Base-by-base conservation (phyloP, 169 alveolate species). In the Eimeria praecox region DNA sequence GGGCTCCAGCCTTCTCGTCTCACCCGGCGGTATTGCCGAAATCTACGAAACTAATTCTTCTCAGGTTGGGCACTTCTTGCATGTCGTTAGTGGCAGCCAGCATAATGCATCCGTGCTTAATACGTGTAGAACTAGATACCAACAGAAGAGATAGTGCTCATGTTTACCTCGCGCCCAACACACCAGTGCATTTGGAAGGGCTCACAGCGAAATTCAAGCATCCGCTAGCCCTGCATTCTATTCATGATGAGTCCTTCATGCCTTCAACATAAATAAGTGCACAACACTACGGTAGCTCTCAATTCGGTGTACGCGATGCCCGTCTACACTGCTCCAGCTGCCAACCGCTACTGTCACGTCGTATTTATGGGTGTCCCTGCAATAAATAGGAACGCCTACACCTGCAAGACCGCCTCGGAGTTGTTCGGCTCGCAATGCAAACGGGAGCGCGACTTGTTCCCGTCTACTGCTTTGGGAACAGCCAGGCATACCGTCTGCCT, bases 11-110 rank as follows among this genome's bases (percentile, higher is more conserved):
- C 73, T 92, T 3, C 88, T 92, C 62, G 59, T 92, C n/a, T 92
- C 96, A 1, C 96, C 96, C 62, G 96, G 96, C n/a, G 96, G 96
- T 30, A 92, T 92, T 24, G 96, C 93, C 9, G 96, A 92, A 64
- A 92, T 92, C 56, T 92, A 92, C 87, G 90, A 87, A 16, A 87
- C 87, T 38, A 71, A 78, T 59, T 66, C 78, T 56, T 71, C 78
- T 8, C 33, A 71, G 77, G 95, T 92, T n/a, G 9, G 24, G 46
- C 78, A 69, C 0, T 69, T 33, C 4, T 33, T 6, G 10, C 35
- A 46, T 77, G 87, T 1, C 33, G 38, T 77, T 62, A 77, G 42
- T 1, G 46, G 30, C 10, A 64, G 16, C n/a, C 75, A 0, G 9
- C 8, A 27, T 64, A 4, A 5, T 56, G 66, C n/a, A n/a, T 64